Conservation (phyloP, 139 green algal species). For the Deuterostichococcus epilithicus region DNA sequence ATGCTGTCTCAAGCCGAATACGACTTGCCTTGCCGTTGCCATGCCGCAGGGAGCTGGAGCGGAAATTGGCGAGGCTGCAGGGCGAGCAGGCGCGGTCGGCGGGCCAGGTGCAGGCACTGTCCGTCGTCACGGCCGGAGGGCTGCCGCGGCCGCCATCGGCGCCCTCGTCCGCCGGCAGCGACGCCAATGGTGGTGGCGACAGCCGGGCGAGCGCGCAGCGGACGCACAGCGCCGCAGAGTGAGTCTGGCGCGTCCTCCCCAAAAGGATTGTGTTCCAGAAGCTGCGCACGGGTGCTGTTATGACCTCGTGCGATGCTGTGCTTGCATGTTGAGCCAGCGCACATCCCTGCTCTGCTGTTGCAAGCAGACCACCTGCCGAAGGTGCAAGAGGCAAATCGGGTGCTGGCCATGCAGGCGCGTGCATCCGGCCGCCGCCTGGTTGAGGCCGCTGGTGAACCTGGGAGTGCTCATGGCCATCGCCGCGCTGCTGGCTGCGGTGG, state of each 20-base stretch:
- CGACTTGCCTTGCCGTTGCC: too few relatives aligned
- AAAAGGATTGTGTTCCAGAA: too few relatives aligned
- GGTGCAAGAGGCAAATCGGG: too few relatives aligned
- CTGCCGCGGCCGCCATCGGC: too few relatives aligned
- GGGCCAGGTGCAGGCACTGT: background rate
- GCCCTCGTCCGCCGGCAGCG: background rate
- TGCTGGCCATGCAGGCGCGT: background rate
- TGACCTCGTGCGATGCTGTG: too few relatives aligned
- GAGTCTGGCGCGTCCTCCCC: too few relatives aligned
- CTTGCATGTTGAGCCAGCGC: too few relatives aligned
- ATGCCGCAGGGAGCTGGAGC: background rate
- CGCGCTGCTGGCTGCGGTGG: background rate
- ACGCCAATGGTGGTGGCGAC: background rate
- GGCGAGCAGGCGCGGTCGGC: background rate
- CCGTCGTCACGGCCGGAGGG: background rate
- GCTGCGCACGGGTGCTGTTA: too few relatives aligned
- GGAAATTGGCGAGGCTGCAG: background rate
- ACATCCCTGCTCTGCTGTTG: too few relatives aligned
- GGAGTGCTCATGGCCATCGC: background rate
- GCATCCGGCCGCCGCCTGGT: background rate
- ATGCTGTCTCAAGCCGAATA: too few relatives aligned
- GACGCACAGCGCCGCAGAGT: background rate
- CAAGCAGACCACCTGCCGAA: too few relatives aligned
- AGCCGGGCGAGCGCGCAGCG: background rate
- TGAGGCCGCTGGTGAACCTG: background rate